Evolutionary conservation across 441 rosid species (phyloP).

Genomic region (Hura crepitans): DNA sequence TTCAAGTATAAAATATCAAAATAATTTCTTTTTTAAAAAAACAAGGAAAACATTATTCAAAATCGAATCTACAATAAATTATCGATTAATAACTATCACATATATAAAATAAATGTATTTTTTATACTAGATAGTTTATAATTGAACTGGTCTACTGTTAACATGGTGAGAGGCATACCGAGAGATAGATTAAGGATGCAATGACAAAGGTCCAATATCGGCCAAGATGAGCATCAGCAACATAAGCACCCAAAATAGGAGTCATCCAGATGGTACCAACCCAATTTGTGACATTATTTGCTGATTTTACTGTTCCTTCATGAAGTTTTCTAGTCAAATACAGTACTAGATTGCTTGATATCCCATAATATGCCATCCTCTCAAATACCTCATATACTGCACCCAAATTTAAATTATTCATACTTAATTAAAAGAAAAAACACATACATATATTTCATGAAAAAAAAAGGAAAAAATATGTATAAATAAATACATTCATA

Average conservation of each 20-base stretch:
- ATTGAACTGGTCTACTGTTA: too few species aligned
- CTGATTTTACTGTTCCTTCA: conserved; percentile 57
- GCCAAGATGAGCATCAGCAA: conserved; percentile 81
- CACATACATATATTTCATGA: too few species aligned
- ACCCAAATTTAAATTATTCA: background rate
- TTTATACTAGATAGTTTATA: too few species aligned
- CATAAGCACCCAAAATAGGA: conserved; percentile 69
- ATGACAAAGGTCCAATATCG: conserved; percentile 76
- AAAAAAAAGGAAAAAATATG: too few species aligned
- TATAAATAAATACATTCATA: too few species aligned
- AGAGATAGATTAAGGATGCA: conserved; percentile 47
- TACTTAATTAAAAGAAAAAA: too few species aligned
- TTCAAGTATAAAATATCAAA: too few species aligned
- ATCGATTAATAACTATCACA: too few species aligned
- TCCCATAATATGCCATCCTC: conserved; percentile 70
- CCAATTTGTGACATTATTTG: conserved; percentile 80
- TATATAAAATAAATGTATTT: too few species aligned
- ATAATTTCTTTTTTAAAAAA: too few species aligned
- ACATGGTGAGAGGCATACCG: conserved; percentile 41
- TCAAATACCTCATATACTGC: conserved; percentile 74
- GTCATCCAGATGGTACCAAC: conserved; percentile 70
- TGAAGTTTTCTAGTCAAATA: conserved; percentile 57
- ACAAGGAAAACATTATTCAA: too few species aligned
- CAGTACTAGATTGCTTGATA: conserved; percentile 57
- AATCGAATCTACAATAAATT: too few species aligned